Evolutionary conservation across 2,329 filamentous ascomycete genomes (phyloP).

Genomic region (Aspergillus sp.): DNA sequence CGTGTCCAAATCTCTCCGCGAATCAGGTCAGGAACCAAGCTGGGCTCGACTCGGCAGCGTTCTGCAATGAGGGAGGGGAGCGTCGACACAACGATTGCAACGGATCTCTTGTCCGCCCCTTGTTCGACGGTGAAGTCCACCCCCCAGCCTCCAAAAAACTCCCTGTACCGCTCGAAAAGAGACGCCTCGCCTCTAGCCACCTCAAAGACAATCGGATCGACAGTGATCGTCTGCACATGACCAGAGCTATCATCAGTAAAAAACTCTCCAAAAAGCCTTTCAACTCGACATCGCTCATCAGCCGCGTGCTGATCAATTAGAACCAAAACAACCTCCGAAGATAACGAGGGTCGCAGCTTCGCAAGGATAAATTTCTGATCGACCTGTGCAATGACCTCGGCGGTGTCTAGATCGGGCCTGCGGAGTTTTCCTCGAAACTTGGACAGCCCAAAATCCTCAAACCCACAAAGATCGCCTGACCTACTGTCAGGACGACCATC

Average conservation of each 20-base stretch:
- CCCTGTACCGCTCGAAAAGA: conserved; percentile 55
- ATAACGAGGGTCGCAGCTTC: conserved; percentile 46
- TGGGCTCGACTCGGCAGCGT: conserved; percentile 70
- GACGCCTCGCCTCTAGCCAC: conserved; percentile 60
- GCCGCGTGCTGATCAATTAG: conserved; percentile 93
- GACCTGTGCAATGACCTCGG: conserved; percentile 75
- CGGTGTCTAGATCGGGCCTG: conserved; percentile 58
- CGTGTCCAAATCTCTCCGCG: conserved; percentile 71
- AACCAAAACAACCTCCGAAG: conserved; percentile 52
- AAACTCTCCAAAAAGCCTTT: conserved; percentile 64
- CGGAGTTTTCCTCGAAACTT: conserved; percentile 52
- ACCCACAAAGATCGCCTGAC: conserved; percentile 20
- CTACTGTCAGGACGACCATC: conserved; percentile 18
- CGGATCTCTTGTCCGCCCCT: conserved; percentile 8
- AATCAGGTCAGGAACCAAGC: conserved; percentile 70
- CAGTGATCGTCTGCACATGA: conserved; percentile 23
- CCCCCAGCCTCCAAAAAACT: conserved; percentile 71
- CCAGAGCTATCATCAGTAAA: conserved; percentile 25
- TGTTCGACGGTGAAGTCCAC: conserved; percentile 59
- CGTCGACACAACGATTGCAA: conserved; percentile 49
- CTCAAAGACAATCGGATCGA: conserved; percentile 60
- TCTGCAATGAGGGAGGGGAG: conserved; percentile 74
- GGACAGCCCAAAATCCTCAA: conserved; percentile 24
- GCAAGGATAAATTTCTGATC: conserved; percentile 86
- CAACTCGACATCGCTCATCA: conserved; percentile 81